These are phyloP conservation scores for Xylaria sp. DNA, from an alignment of 2,329 filamentous ascomycete species.

Conservation along the genomic window DNA sequence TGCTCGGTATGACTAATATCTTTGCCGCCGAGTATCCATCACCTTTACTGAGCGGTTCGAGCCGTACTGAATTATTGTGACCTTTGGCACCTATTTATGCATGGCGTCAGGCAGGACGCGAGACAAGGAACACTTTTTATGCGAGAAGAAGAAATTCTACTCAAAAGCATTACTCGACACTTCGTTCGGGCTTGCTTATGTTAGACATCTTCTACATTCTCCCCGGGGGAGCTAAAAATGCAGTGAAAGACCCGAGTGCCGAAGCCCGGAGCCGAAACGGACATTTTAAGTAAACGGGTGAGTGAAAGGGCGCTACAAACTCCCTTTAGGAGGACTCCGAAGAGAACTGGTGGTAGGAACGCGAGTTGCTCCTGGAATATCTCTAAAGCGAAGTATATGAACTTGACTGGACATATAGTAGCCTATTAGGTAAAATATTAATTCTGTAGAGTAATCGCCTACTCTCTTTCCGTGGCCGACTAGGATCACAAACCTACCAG, in stretches of 20 bases:
- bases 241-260: no score
- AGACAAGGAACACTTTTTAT: background rate
- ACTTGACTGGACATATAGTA: no score
- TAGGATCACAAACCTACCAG: background rate
- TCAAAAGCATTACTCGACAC: background rate
- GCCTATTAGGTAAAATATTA: no score
- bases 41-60: constrained; percentile 79
- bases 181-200: background rate
- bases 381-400: no score
- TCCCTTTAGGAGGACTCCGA: no score
- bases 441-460: background rate
- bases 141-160: background rate
- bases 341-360: no score
- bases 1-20: background rate
- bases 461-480: background rate
- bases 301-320: no score
- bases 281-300: no score
- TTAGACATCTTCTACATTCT: background rate
- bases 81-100: constrained; percentile 74
- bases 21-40: constrained; percentile 72
- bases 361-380: no score
- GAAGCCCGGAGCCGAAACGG: no score
- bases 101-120: constrained; percentile 71
- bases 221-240: no score
- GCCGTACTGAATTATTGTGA: constrained; percentile 71